A percentile compares a stretch with the other conserved stretches of the same genome.
Evolutionary conservation across 2,329 filamentous ascomycete genomes (phyloP).

Genomic region (Verticillium zaregamsianum): DNA sequence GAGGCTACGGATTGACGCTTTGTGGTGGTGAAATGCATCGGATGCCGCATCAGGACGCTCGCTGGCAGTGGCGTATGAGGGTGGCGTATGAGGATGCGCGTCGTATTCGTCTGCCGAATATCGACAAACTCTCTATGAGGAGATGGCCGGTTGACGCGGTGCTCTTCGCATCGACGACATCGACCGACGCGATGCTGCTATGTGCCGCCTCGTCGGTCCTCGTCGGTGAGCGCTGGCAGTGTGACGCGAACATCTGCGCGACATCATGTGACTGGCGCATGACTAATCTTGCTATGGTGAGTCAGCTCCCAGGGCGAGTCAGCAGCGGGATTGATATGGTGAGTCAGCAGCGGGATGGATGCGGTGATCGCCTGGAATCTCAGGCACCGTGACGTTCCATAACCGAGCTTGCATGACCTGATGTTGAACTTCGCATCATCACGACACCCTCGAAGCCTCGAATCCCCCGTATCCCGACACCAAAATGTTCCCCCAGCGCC

Average conservation of each 20-base stretch:
- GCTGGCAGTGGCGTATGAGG: no score
- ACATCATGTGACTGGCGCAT: not conserved
- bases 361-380: not conserved
- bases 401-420: conserved; percentile 19
- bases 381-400: conserved; percentile 14
- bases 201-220: not conserved
- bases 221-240: no score
- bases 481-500: conserved; percentile 63
- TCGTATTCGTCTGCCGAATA: not conserved
- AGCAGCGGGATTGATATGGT: no score
- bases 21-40: not conserved
- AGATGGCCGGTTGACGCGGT: not conserved
- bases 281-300: not conserved
- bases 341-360: not conserved
- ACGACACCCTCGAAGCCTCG: conserved; percentile 5
- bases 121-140: not conserved
- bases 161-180: not conserved
- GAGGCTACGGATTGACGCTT: not conserved
- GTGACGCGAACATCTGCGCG: not conserved
- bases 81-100: not conserved
- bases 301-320: not conserved
- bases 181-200: not conserved
- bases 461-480: conserved; percentile 2
- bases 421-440: conserved; percentile 11
- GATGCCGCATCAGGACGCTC: not conserved